phyloP scores from a whole-genome alignment of 106 monocot species.

The Xerophyta viscosa region DNA sequence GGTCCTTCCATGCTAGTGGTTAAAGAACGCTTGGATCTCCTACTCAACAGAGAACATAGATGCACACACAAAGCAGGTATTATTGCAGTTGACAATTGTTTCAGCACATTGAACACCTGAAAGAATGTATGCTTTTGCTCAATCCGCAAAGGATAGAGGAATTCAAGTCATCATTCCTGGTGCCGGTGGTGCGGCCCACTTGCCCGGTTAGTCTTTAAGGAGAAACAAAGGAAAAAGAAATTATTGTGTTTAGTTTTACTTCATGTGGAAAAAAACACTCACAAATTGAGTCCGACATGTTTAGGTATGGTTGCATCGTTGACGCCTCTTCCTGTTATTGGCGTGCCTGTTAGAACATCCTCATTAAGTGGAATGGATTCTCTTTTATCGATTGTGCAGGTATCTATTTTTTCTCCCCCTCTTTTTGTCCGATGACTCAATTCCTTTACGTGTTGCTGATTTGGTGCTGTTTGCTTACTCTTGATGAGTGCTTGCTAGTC shows the following conservation, averaged over 20 bases:
- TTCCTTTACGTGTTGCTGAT: too few relatives aligned
- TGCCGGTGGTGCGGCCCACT: constrained; percentile 97
- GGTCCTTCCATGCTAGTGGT: constrained; percentile 65
- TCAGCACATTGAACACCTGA: too few relatives aligned
- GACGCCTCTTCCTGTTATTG: constrained; percentile 81
- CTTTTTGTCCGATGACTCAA: too few relatives aligned
- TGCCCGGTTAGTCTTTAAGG: constrained; percentile 48
- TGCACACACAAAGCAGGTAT: constrained; percentile 27
- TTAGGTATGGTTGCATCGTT: constrained; percentile 92
- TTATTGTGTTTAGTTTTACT: too few relatives aligned
- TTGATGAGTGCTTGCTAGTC: too few relatives aligned
- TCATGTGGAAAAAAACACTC: too few relatives aligned
- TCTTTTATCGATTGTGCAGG: constrained; percentile 90
- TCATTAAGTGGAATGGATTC: constrained; percentile 72
- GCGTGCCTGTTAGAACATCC: constrained; percentile 68
- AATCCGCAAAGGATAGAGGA: constrained; percentile 73
- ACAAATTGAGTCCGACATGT: background rate
- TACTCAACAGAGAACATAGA: constrained; percentile 41
- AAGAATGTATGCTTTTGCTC: constrained; percentile 88
- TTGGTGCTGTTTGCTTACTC: too few relatives aligned
- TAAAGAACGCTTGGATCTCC: constrained; percentile 31
- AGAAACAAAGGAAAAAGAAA: background rate
- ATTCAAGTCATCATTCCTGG: constrained; percentile 85
- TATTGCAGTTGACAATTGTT: constrained; percentile 76
- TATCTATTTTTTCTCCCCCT: constrained; percentile 2